phyloP scores from a whole-genome alignment of 139 green algal species.

The Chlorella sp. region DNA sequence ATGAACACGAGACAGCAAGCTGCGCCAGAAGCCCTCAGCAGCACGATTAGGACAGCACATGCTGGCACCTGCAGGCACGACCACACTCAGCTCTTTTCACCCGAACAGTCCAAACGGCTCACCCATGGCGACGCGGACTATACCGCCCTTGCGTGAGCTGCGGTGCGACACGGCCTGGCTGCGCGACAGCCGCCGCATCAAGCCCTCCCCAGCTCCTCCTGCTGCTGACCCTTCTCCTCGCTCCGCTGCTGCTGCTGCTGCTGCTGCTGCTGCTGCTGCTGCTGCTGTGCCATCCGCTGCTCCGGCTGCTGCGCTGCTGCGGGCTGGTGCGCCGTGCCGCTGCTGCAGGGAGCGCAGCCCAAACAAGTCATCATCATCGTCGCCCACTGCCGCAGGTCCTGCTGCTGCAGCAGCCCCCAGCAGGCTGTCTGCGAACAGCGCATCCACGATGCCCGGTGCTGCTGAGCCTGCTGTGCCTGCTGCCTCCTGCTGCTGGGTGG shows the following conservation, averaged over 20 bases:
- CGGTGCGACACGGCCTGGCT: background rate
- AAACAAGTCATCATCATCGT: conserved; percentile 39
- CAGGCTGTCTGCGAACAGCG: background rate
- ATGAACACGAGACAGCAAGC: no score
- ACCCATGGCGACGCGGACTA: background rate
- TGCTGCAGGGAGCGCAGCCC: conserved; percentile 10
- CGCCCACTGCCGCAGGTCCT: background rate
- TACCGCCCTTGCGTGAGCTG: no score
- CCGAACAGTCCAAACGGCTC: background rate
- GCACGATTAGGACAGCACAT: no score
- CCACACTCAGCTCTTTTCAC: no score
- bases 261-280: background rate
- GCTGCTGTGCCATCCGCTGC: background rate
- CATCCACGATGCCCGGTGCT: background rate
- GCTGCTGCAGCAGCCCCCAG: background rate
- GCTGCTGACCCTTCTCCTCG: background rate
- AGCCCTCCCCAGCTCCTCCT: background rate
- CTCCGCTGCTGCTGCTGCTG: background rate
- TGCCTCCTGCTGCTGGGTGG: background rate
- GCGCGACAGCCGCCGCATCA: conserved; percentile 17
- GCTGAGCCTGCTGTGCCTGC: background rate
- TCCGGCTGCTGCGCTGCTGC: background rate
- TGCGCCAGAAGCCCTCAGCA: no score
- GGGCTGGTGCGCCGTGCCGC: conserved; percentile 8
- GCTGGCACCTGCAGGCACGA: no score